A percentile compares a stretch with the other conserved stretches of the same genome.
Evolutionary conservation across 768 basidiomycete species (phyloP).

Genomic region (Mycena vitilis): DNA sequence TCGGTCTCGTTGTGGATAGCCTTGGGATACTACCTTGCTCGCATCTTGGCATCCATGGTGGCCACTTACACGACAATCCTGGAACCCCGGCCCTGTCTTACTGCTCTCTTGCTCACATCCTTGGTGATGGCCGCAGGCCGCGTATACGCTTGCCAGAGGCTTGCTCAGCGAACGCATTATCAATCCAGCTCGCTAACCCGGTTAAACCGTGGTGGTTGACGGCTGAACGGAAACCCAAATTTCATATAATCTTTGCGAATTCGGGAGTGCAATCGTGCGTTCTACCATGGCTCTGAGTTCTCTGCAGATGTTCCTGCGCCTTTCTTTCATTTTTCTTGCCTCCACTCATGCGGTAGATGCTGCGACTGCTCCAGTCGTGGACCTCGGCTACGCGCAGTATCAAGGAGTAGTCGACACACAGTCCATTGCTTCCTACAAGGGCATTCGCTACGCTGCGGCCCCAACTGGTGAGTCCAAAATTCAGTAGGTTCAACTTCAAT

Average conservation of each 20-base stretch:
- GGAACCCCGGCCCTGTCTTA: no score
- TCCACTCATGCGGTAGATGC: background rate
- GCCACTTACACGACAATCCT: no score
- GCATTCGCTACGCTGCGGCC: constrained; percentile 48
- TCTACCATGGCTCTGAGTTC: background rate
- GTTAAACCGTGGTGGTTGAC: background rate
- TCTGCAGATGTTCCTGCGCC: background rate
- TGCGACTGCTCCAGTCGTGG: constrained; percentile 34
- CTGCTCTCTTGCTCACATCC: no score
- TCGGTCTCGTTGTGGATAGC: no score
- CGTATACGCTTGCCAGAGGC: no score
- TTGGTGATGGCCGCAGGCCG: no score
- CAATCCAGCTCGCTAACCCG: background rate
- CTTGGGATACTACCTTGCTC: no score
- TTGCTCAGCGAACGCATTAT: no score
- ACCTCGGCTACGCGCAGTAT: constrained; percentile 43
- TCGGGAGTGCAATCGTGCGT: background rate
- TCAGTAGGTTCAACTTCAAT: background rate
- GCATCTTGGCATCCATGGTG: no score
- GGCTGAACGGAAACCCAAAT: no score
- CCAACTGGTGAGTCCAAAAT: constrained; percentile 40
- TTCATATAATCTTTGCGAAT: background rate
- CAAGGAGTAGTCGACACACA: constrained; percentile 38
- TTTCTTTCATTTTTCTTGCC: background rate
- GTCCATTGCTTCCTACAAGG: constrained; percentile 37